Percentiles rank a stretch among this genome's conserved stretches.
Evolutionary conservation across 441 rosid genomes (phyloP).

Genomic region (Metrosideros polymorpha): DNA sequence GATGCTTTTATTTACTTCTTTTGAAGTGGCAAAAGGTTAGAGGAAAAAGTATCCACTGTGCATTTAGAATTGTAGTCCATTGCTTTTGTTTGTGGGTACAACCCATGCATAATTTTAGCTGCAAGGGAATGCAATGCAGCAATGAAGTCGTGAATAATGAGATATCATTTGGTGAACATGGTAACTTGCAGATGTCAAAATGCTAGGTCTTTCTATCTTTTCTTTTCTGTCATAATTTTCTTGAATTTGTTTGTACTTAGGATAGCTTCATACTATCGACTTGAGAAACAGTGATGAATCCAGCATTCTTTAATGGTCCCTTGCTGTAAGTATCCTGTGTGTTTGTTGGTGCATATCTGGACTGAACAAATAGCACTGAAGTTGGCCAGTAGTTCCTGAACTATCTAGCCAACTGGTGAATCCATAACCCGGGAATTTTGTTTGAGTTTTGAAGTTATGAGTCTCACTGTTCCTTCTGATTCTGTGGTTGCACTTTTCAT

Average conservation of each 20-base stretch:
- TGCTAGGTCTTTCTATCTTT: not conserved
- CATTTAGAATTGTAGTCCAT: not conserved
- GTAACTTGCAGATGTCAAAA: not conserved
- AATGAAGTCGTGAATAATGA: not conserved
- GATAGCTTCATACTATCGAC: not conserved
- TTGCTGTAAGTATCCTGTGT: not conserved
- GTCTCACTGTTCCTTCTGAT: not conserved
- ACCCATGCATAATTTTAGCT: not conserved
- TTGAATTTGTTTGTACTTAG: not conserved
- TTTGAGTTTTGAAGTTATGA: not conserved
- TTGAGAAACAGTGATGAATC: not conserved
- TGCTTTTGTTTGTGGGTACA: not conserved
- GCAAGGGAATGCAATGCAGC: not conserved
- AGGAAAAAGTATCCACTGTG: not conserved
- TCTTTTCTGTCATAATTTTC: not conserved
- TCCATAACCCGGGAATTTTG: not conserved
- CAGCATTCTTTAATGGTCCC: not conserved
- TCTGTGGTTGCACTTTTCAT: not conserved
- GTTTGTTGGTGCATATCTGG: not conserved
- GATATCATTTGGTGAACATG: not conserved
- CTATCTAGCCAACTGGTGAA: not conserved
- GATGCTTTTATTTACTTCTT: not conserved
- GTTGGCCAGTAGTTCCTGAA: not conserved
- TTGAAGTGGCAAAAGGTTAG: not conserved
- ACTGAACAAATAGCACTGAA: not conserved